Base-by-base conservation (phyloP, 2,329 filamentous ascomycete species). In the Xylaria sp. region DNA sequence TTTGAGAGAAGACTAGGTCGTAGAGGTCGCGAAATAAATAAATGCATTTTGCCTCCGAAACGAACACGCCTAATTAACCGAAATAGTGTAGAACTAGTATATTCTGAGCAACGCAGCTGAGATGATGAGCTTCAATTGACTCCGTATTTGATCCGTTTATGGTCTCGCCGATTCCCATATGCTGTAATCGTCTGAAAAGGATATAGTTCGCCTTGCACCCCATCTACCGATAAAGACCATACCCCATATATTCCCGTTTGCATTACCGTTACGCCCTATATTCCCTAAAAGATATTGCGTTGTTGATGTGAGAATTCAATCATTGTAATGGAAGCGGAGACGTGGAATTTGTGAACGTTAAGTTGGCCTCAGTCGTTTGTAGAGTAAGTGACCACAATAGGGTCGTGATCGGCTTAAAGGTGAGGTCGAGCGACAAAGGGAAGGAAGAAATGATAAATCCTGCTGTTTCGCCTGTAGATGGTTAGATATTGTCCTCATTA, bases 391-490 rank as follows among this genome's bases (percentile, higher is more conserved):
- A 54, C 33, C 27, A 19, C 27, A 46, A 53, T 15, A 54, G 9
- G 9, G 38, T 54, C 21, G 29, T 15, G 8, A 29, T 59, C 19
- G 62, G 38, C 1, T 47, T 27, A 35, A 19, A 25, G 33, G 56
- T 55, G 33, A 58, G 31, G 8, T 48, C 37, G 31, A 61, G 46
- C 37, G 56, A 63, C 13, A 62, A 70, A 9, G 65, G 58, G 3
- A 63, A 55, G 27, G 60, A 61, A n/a, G 71, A 72, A 13, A 72
- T 58, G 9, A 71, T 49, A 47, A 68, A 65, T 7, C 70, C 71
- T 23, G 64, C 67, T 8, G 58, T 57, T 44, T 73, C 71, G n/a
- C 72, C 72, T 74, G 31, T 29, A n/a, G 1, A 17, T 10, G n/a
- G 9, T 65, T 57, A 67, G 54, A 54, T 17, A 1, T 23, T 27